Percentiles rank a stretch among this genome's conserved stretches.
These are phyloP conservation scores for Cutaneotrichosporon spelunceum DNA, from an alignment of 1,284 basidiomycete genomes.

Conservation along the genomic window DNA sequence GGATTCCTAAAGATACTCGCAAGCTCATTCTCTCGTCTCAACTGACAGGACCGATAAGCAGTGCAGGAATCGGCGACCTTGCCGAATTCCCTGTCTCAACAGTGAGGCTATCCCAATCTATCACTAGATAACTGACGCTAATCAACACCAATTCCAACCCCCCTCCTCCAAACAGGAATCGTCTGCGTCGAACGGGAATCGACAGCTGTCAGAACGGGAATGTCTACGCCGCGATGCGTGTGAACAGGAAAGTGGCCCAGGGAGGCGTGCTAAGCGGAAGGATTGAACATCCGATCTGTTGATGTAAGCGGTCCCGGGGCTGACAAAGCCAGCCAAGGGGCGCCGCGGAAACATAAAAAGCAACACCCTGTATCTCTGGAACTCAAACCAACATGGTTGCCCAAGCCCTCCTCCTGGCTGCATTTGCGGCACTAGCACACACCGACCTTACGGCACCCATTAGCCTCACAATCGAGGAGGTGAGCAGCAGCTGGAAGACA, in stretches of 20 bases:
- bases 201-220: neutral
- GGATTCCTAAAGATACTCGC: too few species aligned
- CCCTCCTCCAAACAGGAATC: too few species aligned
- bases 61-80: too few species aligned
- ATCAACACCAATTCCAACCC: neutral
- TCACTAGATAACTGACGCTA: neutral
- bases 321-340: neutral
- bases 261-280: neutral
- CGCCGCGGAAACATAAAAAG: neutral
- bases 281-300: neutral
- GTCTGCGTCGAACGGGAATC: neutral
- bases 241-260: neutral
- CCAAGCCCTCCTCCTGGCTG: neutral
- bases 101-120: neutral
- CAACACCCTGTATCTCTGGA: neutral
- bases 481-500: conserved; percentile 1
- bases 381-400: neutral
- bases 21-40: too few species aligned
- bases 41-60: too few species aligned
- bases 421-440: neutral
- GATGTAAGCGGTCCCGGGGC: too few species aligned
- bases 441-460: neutral
- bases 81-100: neutral
- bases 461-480: conserved; percentile 2
- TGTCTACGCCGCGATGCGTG: neutral